Base-by-base conservation (phyloP, 768 basidiomycete species). In the Auriscalpium vulgare region DNA sequence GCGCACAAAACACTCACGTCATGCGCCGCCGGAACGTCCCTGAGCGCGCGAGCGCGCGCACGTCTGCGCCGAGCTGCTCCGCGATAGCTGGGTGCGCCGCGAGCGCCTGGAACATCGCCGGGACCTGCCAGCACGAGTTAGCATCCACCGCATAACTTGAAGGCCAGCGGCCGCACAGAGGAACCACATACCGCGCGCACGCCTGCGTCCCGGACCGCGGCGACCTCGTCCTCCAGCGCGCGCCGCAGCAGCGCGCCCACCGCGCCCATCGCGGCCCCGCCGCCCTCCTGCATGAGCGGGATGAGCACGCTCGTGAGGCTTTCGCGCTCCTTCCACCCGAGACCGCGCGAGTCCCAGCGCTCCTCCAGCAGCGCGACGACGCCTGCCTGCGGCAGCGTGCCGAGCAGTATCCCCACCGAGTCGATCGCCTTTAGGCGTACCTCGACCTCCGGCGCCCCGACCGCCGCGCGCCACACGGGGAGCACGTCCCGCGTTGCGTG, bases 141-240 rank as follows among this genome's bases (percentile, higher is more conserved):
- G 64, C 55, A 53, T 14, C 23, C 61, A 56, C 14, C 62, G 52
- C 56, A 50, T 9, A 29, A 19, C n/a, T 56, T 37, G 29, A 29
- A 29, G 29, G 29, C 29, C 29, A 29, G 29, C 29, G 29, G 29
- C 29, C 29, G 4, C 7, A n/a, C n/a, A 50, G 56, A 48, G 49
- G 37, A 35, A 13, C 38, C 35, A 77, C 92, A 71, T 67, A 91
- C 89, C 62, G 74, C 73, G 40, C 70, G 66, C 21, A 91, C 77
- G 1, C 86, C 88, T 40, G 83, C 80, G 64, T 91, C 88, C 53
- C 95, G 75, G 4, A 98, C 92, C 37, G 87, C 84, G n/a, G 91
- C 87, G 53, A 91, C 89, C 16, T 71, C 73, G 64, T 97, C 95
- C 59, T 82, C 79, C 44, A 95, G 71, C 0, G 84, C 89, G 56